Conservation (phyloP, 345 rosid species). For the Eucalyptus cloeziana region DNA sequence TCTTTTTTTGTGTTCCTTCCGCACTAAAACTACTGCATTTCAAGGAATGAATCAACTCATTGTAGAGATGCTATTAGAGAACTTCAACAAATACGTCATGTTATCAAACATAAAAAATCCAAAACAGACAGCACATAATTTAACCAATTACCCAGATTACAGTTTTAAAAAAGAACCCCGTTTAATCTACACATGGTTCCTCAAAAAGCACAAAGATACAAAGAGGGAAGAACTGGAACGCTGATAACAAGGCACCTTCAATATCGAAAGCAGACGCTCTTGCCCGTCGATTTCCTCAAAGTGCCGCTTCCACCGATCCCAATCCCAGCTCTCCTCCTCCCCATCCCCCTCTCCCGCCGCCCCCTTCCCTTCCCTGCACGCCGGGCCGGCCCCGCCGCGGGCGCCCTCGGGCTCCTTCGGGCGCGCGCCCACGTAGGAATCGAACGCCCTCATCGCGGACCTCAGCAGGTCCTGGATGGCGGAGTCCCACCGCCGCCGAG, state of each 20-base stretch:
- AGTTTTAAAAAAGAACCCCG: background rate
- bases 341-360: background rate
- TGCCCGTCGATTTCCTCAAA: constrained; percentile 71
- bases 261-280: constrained; percentile 56
- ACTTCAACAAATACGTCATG: background rate
- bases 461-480: constrained; percentile 38
- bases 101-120: background rate
- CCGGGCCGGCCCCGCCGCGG: background rate
- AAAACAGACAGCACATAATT: background rate
- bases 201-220: background rate
- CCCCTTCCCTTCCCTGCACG: background rate
- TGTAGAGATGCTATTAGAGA: background rate
- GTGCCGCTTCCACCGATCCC: constrained; percentile 88
- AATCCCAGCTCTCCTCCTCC: constrained; percentile 54
- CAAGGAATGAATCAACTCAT: background rate
- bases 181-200: background rate
- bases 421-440: constrained; percentile 25
- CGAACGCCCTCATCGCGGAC: constrained; percentile 41
- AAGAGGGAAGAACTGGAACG: background rate
- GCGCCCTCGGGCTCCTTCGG: background rate
- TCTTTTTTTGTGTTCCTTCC: background rate
- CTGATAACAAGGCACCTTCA: constrained; percentile 38
- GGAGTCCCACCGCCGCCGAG: constrained; percentile 38
- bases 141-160: background rate
- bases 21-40: background rate